Base-by-base conservation (phyloP, 192 early-diverging fungal genomes). In the Rhizophagus prolifer region DNA sequence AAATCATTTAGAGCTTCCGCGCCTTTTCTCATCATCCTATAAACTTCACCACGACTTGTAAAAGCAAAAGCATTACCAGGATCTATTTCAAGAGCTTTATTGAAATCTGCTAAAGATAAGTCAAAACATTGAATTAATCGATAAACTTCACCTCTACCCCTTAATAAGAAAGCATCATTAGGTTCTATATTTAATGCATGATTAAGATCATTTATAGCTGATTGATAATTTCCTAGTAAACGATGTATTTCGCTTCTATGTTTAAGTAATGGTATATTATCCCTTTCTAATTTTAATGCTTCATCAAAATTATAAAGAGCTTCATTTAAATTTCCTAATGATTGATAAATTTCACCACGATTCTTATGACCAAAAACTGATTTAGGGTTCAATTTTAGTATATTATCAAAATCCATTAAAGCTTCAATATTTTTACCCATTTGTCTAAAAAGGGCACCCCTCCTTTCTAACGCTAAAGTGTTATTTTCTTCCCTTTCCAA, bases 11-110 rank as follows among this genome's bases (percentile, higher is more conserved):
- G 2, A 13, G 68, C 34, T 26, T 70, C 23, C 14, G 36, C 14
- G 14, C 34, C 58, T 74, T 63, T 58, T 16, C 44, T 38, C 9
- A 70, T 16, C 54, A 74, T 62, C 2, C 72, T n/a, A 44, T 44
- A 74, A 74, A 74, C 28, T 36, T 74, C 50, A 2, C 72, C 72
- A 13, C 72, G 58, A 25, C 28, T 74, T 44, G 46, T 23, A 7
- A 74, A 36, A 41, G 59, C 72, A 44, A 62, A 60, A 25, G 72
- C 34, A 38, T 62, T 74, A 25, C 38, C 12, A 38, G 72, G 59
- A 8, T 72, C 71, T n/a, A 72, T 10, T 25, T 47, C 8, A 47
- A 58, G 41, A 8, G 46, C 12, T 58, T 23, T 74, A 74, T 74
- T 41, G 25, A 74, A 58, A 41, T 74, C 72, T 9, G 14, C 21